A percentile compares a stretch with the other conserved stretches of the same genome.
Evolutionary conservation across 139 green algal genomes (phyloP).

Genomic region (Prasinococcaceae sp.): DNA sequence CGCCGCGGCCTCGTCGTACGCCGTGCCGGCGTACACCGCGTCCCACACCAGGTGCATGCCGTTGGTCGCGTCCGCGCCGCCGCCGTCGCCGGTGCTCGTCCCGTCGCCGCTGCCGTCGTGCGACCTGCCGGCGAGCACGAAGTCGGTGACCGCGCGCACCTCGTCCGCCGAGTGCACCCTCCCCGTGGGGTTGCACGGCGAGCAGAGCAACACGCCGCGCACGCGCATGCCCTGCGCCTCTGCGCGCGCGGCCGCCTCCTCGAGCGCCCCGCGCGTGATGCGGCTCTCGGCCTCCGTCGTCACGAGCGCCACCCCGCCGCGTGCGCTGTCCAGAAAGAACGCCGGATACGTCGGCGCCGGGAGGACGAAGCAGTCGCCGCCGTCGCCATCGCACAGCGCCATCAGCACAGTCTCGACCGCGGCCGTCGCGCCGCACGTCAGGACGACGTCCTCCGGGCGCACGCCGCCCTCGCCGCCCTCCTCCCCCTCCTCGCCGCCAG

Average conservation of each 20-base stretch:
- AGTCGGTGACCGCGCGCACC: not conserved
- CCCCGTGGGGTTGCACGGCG: constrained; percentile 20
- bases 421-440: constrained; percentile 1
- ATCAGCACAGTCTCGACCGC: constrained; percentile 26
- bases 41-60: constrained; percentile 23
- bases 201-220: constrained; percentile 11
- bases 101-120: too few species aligned
- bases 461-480: not conserved
- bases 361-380: constrained; percentile 21
- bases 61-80: too few species aligned
- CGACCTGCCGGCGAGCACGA: not conserved
- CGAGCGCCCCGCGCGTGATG: constrained; percentile 1
- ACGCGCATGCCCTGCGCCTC: not conserved
- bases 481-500: too few species aligned
- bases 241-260: not conserved
- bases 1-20: constrained; percentile 1
- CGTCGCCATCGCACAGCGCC: constrained; percentile 14
- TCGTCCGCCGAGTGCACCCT: not conserved
- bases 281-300: not conserved
- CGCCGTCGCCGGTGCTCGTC: too few species aligned
- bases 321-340: constrained; percentile 19
- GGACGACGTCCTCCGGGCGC: constrained; percentile 6
- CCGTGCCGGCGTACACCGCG: constrained; percentile 23
- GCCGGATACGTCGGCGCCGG: constrained; percentile 32
- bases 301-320: constrained; percentile 1